Conservation (phyloP, 768 basidiomycete species). For the Polyporus arcularius region DNA sequence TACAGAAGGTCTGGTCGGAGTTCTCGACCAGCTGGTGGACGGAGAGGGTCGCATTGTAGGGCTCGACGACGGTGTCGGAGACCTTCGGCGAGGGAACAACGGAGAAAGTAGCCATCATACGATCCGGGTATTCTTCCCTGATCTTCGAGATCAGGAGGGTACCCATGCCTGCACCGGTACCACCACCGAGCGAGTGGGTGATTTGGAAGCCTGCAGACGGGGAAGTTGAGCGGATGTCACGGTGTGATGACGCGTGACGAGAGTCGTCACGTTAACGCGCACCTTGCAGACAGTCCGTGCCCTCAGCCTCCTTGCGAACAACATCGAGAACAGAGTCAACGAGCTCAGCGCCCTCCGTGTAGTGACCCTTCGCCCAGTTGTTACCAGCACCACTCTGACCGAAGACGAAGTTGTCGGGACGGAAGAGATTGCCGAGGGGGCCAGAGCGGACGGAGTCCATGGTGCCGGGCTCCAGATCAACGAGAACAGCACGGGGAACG, state of each 20-base stretch:
- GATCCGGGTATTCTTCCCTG: slow-evolving; percentile 97
- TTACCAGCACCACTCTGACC: slow-evolving; percentile 98
- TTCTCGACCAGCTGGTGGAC: slow-evolving; percentile 99
- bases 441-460: slow-evolving; percentile 93
- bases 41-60: slow-evolving; percentile 98
- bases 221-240: slow-evolving; percentile 11
- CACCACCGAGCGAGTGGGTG: slow-evolving; percentile 98
- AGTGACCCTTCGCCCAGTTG: slow-evolving; percentile 99
- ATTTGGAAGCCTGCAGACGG: slow-evolving; percentile 87
- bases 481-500: slow-evolving; percentile 95
- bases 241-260: slow-evolving; percentile 9
- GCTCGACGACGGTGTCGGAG: slow-evolving; percentile 99
- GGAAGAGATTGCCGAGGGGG: slow-evolving; percentile 89
- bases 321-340: slow-evolving; percentile 98
- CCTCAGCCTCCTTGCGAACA: slow-evolving; percentile 98
- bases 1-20: slow-evolving; percentile 99
- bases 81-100: slow-evolving; percentile 97
- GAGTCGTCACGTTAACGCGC: slow-evolving; percentile 22
- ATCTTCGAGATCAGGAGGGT: slow-evolving; percentile 99
- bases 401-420: slow-evolving; percentile 98
- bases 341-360: slow-evolving; percentile 96
- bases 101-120: slow-evolving; percentile 99
- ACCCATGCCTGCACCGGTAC: slow-evolving; percentile 99
- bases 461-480: slow-evolving; percentile 97
- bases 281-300: slow-evolving; percentile 96